Base-by-base conservation (phyloP, 2,329 filamentous ascomycete genomes). In the Pseudogymnoascus sp. region DNA sequence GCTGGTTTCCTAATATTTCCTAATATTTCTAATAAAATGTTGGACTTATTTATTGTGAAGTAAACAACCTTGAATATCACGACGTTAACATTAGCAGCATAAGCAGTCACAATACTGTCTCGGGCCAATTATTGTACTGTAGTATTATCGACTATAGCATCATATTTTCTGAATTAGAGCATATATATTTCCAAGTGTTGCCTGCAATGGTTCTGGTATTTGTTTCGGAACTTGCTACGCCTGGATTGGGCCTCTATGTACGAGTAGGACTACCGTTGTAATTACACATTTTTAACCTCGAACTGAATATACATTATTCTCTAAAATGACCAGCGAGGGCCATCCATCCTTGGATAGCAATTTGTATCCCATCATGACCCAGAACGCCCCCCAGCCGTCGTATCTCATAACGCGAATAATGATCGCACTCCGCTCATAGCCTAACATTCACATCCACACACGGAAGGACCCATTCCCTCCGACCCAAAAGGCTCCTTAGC, bases 381-480 rank as follows among this genome's bases (percentile, higher is more conserved):
- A 55, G 15, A 55, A 55, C 48, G 27, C 48, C 48, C n/a, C 48
- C 48, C 15, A 55, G 48, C 29, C 48, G 48, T 55, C 48, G 48
- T 55, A 55, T 55, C 48, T 55, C 48, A 55, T 55, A 55, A 55
- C 48, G 48, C 48, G 29, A 55, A 55, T 29, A 55, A 17, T 21
- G 10, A 55, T 33, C 48, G 6, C 29, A 55, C 17, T 9, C 35
- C 3, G 2, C 10, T 72, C 63, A 94, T 66, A 96, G 77, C 66
- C 90, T 81, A 61, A 97, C 85, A 69, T 92, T 87, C 31, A 97
- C 84, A 74, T 96, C 92, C 75, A 99, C 82, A 74, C 92, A 97
- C 63, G 93, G 91, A 66, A 99, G 84, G 69, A 89, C 84, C 90
- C 93, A 96, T 74, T 97, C 92, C 69, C 89, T 85, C 74, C 85